phyloP scores from a whole-genome alignment of 768 basidiomycete genomes.

The Amanita pallidorosea region DNA sequence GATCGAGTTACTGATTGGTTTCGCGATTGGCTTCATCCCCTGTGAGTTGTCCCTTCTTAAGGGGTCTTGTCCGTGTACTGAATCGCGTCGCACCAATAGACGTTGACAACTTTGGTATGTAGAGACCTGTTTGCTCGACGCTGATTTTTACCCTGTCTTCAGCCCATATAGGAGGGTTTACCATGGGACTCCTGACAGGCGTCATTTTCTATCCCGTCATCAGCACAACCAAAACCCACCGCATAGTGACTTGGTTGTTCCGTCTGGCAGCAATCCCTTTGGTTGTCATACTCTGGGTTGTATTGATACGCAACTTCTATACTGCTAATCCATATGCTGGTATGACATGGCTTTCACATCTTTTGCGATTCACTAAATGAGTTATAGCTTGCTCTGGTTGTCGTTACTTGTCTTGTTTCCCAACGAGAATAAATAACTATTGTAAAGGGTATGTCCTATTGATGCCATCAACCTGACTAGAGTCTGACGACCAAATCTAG shows the following conservation, averaged over 20 bases:
- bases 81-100: constrained; percentile 24
- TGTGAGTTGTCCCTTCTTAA: constrained; percentile 32
- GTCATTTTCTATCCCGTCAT: constrained; percentile 87
- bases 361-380: neutral
- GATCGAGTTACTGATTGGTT: constrained; percentile 77
- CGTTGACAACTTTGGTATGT: constrained; percentile 82
- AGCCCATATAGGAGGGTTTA: constrained; percentile 84
- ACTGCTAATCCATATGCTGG: constrained; percentile 79
- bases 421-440: constrained; percentile 58
- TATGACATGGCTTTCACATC: constrained; percentile 20
- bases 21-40: constrained; percentile 78
- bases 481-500: constrained; percentile 12
- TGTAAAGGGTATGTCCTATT: constrained; percentile 41
- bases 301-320: constrained; percentile 84
- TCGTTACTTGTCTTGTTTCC: constrained; percentile 85
- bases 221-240: constrained; percentile 66
- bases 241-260: constrained; percentile 58
- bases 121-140: neutral
- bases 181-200: constrained; percentile 75
- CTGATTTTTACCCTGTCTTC: constrained; percentile 1
- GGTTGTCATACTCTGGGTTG: constrained; percentile 69
- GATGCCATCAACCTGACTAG: neutral
- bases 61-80: neutral
- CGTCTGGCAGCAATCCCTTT: constrained; percentile 68
- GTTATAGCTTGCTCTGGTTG: constrained; percentile 72